Base-by-base conservation (phyloP, 805 yeast genomes). In the Aciculoconidium aculeatum region DNA sequence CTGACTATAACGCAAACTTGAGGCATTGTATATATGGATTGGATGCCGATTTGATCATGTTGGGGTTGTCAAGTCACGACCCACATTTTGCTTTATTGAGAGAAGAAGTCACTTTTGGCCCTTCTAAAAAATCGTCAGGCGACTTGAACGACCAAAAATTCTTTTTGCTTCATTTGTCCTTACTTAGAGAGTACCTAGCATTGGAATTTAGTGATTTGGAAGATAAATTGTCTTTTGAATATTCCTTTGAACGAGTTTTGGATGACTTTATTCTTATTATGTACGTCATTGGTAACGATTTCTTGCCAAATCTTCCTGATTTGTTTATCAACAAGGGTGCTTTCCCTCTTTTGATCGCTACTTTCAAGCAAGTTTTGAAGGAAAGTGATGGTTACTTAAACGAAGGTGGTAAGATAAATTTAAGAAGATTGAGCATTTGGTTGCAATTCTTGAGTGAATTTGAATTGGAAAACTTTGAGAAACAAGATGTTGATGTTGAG, bases 211-310 rank as follows among this genome's bases (percentile, higher is more conserved):
- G 64, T 36, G 85, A 78, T 27, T 65, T 87, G 41, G 73, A 75
- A 25, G 80, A 73, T 38, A 67, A 70, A 28, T 44, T 85, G 27
- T 50, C 72, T 13, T 86, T 86, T 44, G 74, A 64, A 21, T 90
- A 81, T 47, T 76, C 82, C 57, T 88, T 92, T 54, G 99, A 92
- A 56, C 70, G 88, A 40, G 70, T 87, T 15, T 59, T 92, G 40
- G 99, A 92, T 58, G 99, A 92, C 55, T 86, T 90, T 43, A 84
- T 92, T 40, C 66, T 92, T 37, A 80, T 90, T 45, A 75, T 86
- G 80, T 88, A 85, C 50, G 95, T 92, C 37, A 85, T 92, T 45
- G 99, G 99, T 47, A 92, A 92, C 51, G 99, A 92, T 70, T 92
- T 92, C 77, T 70, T 92, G 49, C 98, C 99, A 15, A 85, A 92